Base-by-base conservation (phyloP, 139 green algal genomes). In the Gonium pectorale region DNA sequence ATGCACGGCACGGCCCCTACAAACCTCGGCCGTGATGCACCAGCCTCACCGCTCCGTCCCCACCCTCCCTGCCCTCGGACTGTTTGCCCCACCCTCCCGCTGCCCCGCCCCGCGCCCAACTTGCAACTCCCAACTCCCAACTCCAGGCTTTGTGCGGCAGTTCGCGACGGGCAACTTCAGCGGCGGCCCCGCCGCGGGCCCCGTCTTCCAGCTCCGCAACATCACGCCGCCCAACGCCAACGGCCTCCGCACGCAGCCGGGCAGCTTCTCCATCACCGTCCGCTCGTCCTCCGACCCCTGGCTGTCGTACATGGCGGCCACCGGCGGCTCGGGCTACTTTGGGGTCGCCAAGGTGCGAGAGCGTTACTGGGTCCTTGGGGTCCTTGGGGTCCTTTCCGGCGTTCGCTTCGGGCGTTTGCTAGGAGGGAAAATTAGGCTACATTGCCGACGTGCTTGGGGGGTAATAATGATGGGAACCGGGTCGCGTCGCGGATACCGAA, bases 221-320 rank as follows among this genome's bases (percentile, higher is more conserved):
- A 44, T 79, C 44, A 5, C 21, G 33, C 8, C 38, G 19, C 40
- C 37, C 9, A 19, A 29, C 62, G n/a, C n/a, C 22, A 9, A 27
- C 3, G 19, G 15, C 43, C 11, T 2, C 43, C 40, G 21, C 3
- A n/a, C n/a, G n/a, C n/a, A n/a, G n/a, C 44, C 69, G 31, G 22
- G 11, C 46, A 31, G 0, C 31, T 49, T 66, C 62, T 27, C 17
- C 3, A 3, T 74, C 62, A 63, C 31, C 15, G 60, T 83, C 3
- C 77, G 77, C 60, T 74, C 62, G 31, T 60, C 54, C n/a, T 43
- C 60, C 33, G 77, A 83, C 63, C 77, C 77, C 41, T 83, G 62
- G 60, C 77, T 83, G 2, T 64, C 43, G 43, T 83, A 83, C 77
- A 51, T 83, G 43, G 31, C 4, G 2, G 77, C 49, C 21, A 83